phyloP scores from a whole-genome alignment of 1,284 basidiomycete genomes.

The Agroathelia rolfsii region DNA sequence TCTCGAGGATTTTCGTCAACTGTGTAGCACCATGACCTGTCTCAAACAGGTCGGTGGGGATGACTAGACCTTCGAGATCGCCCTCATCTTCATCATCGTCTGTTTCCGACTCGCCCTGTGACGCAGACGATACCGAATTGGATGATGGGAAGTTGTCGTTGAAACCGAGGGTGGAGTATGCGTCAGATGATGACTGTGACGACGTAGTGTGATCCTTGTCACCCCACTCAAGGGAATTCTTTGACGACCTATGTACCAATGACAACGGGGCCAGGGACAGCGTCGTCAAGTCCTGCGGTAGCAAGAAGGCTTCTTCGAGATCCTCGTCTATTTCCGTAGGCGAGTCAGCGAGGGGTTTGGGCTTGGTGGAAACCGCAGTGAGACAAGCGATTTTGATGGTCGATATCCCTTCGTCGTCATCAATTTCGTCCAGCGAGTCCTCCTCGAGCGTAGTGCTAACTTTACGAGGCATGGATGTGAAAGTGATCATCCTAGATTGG shows the following conservation, averaged over 20 bases:
- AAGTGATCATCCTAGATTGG: conserved; percentile 40
- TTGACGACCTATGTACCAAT: conserved; percentile 62
- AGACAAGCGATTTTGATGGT: conserved; percentile 65
- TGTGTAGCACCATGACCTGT: conserved; percentile 55
- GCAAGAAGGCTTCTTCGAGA: conserved; percentile 65
- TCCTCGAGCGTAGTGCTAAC: conserved; percentile 34
- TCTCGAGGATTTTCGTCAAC: conserved; percentile 62
- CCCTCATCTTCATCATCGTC: conserved; percentile 61
- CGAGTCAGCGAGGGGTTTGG: conserved; percentile 20
- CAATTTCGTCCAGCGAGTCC: conserved; percentile 47
- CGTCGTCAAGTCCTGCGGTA: conserved; percentile 67
- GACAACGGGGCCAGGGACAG: conserved; percentile 68
- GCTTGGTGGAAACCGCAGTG: conserved; percentile 23
- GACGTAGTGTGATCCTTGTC: conserved; percentile 73
- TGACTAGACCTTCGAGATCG: conserved; percentile 69
- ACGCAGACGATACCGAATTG: conserved; percentile 55
- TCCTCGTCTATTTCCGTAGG: conserved; percentile 49
- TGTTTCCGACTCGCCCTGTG: conserved; percentile 59
- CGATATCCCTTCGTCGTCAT: conserved; percentile 71
- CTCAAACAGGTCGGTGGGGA: conserved; percentile 65
- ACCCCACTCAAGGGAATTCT: conserved; percentile 74
- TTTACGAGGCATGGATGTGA: too few species aligned
- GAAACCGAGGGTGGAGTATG: conserved; percentile 68
- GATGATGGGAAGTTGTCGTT: conserved; percentile 62
- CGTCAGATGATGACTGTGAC: conserved; percentile 74